phyloP scores from a whole-genome alignment of 495 filamentous ascomycete species.

The Geopyxis carbonaria region DNA sequence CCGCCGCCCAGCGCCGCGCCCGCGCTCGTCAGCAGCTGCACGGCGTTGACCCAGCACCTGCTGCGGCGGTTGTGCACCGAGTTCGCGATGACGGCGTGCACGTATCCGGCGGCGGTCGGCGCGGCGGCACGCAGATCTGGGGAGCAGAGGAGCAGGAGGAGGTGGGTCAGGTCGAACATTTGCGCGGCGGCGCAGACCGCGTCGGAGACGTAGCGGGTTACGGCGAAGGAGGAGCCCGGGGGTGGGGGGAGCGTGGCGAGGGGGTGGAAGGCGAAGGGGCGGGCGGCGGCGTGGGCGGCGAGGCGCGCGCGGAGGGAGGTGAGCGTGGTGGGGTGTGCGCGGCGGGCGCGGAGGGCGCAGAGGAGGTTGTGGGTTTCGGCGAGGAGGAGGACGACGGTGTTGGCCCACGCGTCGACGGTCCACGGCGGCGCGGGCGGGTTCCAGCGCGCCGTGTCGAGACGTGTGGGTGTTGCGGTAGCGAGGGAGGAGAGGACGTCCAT shows the following conservation, averaged over 20 bases:
- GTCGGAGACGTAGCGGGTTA: not conserved
- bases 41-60: slow-evolving; percentile 1
- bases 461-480: slow-evolving; percentile 1
- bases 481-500: slow-evolving; percentile 4
- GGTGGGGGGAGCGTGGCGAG: not conserved
- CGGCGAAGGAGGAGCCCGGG: not conserved
- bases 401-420: slow-evolving; percentile 3
- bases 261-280: slow-evolving; percentile 1
- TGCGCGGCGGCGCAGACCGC: slow-evolving; percentile 11
- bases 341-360: slow-evolving; percentile 1
- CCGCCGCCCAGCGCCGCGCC: slow-evolving; percentile 1
- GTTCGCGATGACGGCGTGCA: not conserved
- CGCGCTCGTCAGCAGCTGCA: not conserved
- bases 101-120: not conserved
- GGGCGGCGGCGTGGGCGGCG: not conserved
- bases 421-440: not conserved
- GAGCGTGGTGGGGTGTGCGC: not conserved
- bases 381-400: slow-evolving; percentile 3
- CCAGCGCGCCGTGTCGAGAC: slow-evolving; percentile 2
- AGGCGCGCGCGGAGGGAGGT: not conserved
- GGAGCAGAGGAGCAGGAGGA: not conserved
- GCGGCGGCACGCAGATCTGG: not conserved
- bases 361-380: not conserved
- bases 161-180: slow-evolving; percentile 1
- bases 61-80: not conserved